Evolutionary conservation across 208 protist genomes (phyloP).

Genomic region (Leishmania martiniquensis): DNA sequence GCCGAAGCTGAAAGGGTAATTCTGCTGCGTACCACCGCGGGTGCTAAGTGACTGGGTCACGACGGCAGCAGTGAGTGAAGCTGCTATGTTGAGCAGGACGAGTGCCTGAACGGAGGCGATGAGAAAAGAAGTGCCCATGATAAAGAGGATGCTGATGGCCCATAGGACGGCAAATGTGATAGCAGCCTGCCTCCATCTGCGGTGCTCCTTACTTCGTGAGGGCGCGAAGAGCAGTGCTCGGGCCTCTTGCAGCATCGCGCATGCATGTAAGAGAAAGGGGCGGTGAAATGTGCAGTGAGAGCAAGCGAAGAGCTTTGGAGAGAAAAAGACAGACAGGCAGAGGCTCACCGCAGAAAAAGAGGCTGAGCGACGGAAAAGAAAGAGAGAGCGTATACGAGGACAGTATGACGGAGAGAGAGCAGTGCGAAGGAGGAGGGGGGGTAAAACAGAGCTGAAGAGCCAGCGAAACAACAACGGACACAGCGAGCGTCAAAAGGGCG

Average conservation of each 20-base stretch:
- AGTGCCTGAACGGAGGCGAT: slow-evolving; percentile 49
- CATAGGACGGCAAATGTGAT: slow-evolving; percentile 44
- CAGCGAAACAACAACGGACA: background rate
- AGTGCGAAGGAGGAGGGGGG: background rate
- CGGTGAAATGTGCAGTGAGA: background rate
- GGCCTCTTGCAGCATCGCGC: slow-evolving; percentile 11
- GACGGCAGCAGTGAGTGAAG: slow-evolving; percentile 43
- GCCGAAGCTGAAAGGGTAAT: slow-evolving; percentile 57
- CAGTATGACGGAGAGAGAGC: background rate
- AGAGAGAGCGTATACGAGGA: background rate
- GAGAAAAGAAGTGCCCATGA: slow-evolving; percentile 40
- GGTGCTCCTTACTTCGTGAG: slow-evolving; percentile 20
- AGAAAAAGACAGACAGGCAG: background rate
- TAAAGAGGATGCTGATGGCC: slow-evolving; percentile 34
- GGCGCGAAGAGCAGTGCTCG: slow-evolving; percentile 23
- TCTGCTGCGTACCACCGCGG: background rate
- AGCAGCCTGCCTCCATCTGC: slow-evolving; percentile 24
- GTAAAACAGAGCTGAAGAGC: no score
- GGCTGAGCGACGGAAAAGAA: background rate
- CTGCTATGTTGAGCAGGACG: slow-evolving; percentile 42
- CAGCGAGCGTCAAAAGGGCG: background rate
- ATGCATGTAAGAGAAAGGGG: background rate
- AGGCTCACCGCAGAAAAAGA: background rate
- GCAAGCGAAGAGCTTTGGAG: no score
- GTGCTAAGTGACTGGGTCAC: slow-evolving; percentile 33